phyloP scores from a whole-genome alignment of 257 asterid genomes.

The Gentiana straminea region DNA sequence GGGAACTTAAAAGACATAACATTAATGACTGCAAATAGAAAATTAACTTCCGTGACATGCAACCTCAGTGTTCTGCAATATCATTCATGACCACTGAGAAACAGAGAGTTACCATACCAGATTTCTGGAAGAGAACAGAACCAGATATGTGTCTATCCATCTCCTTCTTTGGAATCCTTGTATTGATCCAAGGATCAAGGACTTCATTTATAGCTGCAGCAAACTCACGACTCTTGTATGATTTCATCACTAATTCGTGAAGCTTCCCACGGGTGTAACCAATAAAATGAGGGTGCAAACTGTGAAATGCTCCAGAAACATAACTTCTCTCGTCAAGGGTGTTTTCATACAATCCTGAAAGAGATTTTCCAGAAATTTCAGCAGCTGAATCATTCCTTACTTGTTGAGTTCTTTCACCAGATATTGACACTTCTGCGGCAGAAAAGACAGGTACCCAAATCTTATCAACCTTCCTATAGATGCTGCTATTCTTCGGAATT shows the following conservation, averaged over 20 bases:
- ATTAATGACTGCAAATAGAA: too few species aligned
- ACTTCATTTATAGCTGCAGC: conserved; percentile 98
- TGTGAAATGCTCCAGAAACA: conserved; percentile 45
- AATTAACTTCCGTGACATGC: too few species aligned
- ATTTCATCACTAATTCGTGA: conserved; percentile 95
- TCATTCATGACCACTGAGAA: background rate
- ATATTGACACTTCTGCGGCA: conserved; percentile 24
- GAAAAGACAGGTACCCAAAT: conserved; percentile 79
- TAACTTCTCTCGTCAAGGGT: conserved; percentile 16
- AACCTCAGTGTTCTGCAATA: background rate
- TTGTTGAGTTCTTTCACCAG: conserved; percentile 21
- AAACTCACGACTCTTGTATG: conserved; percentile 93
- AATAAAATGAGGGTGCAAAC: conserved; percentile 81
- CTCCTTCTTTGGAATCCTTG: conserved; percentile 87
- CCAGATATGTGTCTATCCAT: conserved; percentile 36
- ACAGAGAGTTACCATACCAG: conserved; percentile 37
- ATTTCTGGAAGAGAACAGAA: conserved; percentile 20
- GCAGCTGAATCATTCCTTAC: conserved; percentile 20
- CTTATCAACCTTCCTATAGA: conserved; percentile 72
- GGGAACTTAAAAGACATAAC: too few species aligned
- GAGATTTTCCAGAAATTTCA: conserved; percentile 20
- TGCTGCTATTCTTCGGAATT: conserved; percentile 67
- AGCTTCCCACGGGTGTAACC: conserved; percentile 93
- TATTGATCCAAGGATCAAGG: conserved; percentile 95
- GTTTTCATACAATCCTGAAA: conserved; percentile 23